Evolutionary conservation across 495 filamentous ascomycete genomes (phyloP).

Genomic region (Tuber calosporum): DNA sequence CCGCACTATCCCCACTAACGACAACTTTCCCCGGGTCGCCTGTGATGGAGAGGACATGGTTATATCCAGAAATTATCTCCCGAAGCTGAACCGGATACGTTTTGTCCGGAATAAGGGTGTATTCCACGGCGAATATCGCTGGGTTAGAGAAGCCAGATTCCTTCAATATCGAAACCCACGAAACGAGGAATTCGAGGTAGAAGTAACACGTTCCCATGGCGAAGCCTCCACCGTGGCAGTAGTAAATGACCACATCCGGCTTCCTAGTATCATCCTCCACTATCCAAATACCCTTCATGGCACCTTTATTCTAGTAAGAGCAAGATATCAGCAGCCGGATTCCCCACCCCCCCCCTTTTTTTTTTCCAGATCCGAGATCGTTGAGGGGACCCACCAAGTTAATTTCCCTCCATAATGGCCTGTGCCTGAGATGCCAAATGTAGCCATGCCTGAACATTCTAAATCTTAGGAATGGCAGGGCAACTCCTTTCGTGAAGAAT

Average conservation of each 20-base stretch:
- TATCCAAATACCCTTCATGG: slow-evolving; percentile 58
- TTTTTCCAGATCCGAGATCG: background rate
- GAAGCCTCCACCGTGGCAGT: slow-evolving; percentile 73
- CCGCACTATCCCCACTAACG: slow-evolving; percentile 67
- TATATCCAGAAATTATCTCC: slow-evolving; percentile 59
- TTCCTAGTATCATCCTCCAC: slow-evolving; percentile 47
- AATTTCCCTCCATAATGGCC: slow-evolving; percentile 52
- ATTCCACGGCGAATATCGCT: slow-evolving; percentile 70
- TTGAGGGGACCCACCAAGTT: slow-evolving; percentile 23
- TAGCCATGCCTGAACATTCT: slow-evolving; percentile 65
- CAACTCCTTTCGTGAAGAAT: slow-evolving; percentile 66
- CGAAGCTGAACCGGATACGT: slow-evolving; percentile 62
- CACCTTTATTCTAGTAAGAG: slow-evolving; percentile 30
- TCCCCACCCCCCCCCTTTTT: no score
- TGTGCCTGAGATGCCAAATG: slow-evolving; percentile 46
- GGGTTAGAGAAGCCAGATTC: slow-evolving; percentile 60
- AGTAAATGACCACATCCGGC: slow-evolving; percentile 66
- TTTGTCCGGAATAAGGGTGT: slow-evolving; percentile 67
- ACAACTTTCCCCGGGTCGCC: slow-evolving; percentile 53
- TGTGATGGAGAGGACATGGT: slow-evolving; percentile 54
- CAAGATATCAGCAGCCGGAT: background rate
- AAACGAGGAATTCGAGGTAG: slow-evolving; percentile 70
- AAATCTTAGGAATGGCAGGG: slow-evolving; percentile 64
- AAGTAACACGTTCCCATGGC: slow-evolving; percentile 70
- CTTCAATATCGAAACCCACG: slow-evolving; percentile 55